Evolutionary conservation across 2,329 filamentous ascomycete genomes (phyloP).

Genomic region (Penicillium sp.): DNA sequence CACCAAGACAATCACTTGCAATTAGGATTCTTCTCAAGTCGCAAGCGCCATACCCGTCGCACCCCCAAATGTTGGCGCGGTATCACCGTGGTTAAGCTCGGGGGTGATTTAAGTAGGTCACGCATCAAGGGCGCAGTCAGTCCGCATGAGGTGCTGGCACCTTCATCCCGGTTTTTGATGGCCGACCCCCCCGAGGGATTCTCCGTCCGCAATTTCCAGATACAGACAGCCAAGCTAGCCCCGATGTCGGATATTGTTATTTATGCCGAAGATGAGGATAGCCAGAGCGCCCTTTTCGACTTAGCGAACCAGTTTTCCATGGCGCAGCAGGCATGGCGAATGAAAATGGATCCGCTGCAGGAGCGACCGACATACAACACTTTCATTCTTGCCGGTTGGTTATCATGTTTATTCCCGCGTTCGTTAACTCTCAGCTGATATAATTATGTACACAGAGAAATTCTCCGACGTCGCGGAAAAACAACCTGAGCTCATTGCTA

Average conservation of each 20-base stretch:
- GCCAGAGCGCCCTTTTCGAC: slow-evolving; percentile 64
- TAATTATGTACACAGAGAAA: slow-evolving; percentile 48
- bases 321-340: slow-evolving; percentile 74
- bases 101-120: slow-evolving; percentile 70
- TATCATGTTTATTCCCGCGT: background rate
- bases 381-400: slow-evolving; percentile 67
- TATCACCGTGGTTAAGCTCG: slow-evolving; percentile 83
- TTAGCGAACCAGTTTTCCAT: slow-evolving; percentile 63
- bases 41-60: slow-evolving; percentile 67
- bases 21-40: slow-evolving; percentile 80
- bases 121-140: slow-evolving; percentile 85
- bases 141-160: slow-evolving; percentile 73
- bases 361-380: slow-evolving; percentile 73
- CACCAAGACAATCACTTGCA: slow-evolving; percentile 88
- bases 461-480: slow-evolving; percentile 71
- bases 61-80: slow-evolving; percentile 75
- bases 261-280: slow-evolving; percentile 71
- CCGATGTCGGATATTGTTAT: slow-evolving; percentile 88
- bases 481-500: slow-evolving; percentile 68
- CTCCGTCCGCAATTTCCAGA: slow-evolving; percentile 95
- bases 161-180: slow-evolving; percentile 67
- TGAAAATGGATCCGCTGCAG: slow-evolving; percentile 59
- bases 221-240: slow-evolving; percentile 85
- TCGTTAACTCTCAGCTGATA: slow-evolving; percentile 2
- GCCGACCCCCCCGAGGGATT: slow-evolving; percentile 87